A percentile compares a stretch with the other conserved stretches of the same genome.
Evolutionary conservation across 2,329 filamentous ascomycete genomes (phyloP).

Genomic region (Trichoderma koningiopsis): DNA sequence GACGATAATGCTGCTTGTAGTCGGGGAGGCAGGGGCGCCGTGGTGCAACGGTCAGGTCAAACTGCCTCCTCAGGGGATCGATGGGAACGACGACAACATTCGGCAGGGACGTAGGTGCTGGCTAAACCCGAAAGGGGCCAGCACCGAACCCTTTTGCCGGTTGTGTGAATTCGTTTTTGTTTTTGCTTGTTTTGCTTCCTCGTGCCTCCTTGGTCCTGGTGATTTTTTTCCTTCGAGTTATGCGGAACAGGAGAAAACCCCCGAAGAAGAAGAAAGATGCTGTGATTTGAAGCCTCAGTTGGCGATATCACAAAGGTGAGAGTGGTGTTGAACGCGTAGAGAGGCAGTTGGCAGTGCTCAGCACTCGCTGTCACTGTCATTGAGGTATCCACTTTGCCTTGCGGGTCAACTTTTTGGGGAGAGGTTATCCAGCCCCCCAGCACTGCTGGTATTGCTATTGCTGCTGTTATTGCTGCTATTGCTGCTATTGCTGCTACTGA

Average conservation of each 20-base stretch:
- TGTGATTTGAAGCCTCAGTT: not conserved
- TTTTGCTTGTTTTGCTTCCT: not conserved
- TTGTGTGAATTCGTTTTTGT: not conserved
- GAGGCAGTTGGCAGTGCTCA: not conserved
- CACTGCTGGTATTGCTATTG: too few relatives aligned
- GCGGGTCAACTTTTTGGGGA: not conserved
- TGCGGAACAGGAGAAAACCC: not conserved
- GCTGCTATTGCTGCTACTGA: too few relatives aligned
- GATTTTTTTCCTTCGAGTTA: not conserved
- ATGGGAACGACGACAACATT: not conserved
- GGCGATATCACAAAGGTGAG: not conserved
- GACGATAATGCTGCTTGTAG: not conserved
- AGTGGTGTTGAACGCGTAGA: not conserved
- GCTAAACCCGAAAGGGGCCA: slow-evolving; percentile 3
- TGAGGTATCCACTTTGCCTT: not conserved
- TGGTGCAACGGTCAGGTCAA: not conserved
- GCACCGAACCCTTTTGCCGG: slow-evolving; percentile 37
- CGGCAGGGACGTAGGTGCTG: slow-evolving; percentile 35
- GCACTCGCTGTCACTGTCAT: not conserved
- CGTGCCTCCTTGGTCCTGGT: not conserved
- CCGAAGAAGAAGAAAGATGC: not conserved
- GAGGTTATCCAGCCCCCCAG: too few relatives aligned
- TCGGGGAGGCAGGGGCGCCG: not conserved
- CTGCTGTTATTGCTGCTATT: too few relatives aligned
- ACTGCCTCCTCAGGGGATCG: not conserved